phyloP scores from a whole-genome alignment of 176 grass and related monocot genomes.

The Rhynchospora breviuscula region DNA sequence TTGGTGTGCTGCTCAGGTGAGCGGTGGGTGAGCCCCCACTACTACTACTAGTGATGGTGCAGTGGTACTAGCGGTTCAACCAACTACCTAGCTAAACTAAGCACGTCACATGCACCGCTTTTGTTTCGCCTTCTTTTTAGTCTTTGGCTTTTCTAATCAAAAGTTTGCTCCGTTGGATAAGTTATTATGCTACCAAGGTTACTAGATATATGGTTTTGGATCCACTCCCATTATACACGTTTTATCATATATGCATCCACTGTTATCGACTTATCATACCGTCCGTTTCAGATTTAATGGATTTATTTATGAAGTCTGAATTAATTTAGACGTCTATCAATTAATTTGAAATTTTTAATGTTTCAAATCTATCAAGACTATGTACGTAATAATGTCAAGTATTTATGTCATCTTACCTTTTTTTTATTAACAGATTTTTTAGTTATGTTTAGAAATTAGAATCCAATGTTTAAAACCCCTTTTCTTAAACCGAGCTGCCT shows the following conservation, averaged over 20 bases:
- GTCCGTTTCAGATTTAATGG: background rate
- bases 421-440: too few relatives aligned
- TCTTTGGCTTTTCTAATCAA: background rate
- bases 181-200: background rate
- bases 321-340: background rate
- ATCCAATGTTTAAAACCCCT: too few relatives aligned
- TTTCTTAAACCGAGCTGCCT: too few relatives aligned
- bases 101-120: background rate
- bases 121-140: slow-evolving; percentile 4
- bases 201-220: background rate
- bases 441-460: too few relatives aligned
- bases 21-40: slow-evolving; percentile 7
- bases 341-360: background rate
- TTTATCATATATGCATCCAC: background rate
- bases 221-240: background rate
- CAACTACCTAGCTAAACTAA: background rate
- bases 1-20: background rate
- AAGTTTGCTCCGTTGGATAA: background rate
- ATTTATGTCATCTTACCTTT: too few relatives aligned
- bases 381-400: too few relatives aligned
- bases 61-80: slow-evolving; percentile 5
- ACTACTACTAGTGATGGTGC: background rate
- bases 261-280: background rate
- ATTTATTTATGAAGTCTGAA: too few relatives aligned
- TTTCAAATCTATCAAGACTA: too few relatives aligned